These are phyloP conservation scores for Pythium biforme DNA, from an alignment of 352 stramenopile species.

Conservation along the genomic window DNA sequence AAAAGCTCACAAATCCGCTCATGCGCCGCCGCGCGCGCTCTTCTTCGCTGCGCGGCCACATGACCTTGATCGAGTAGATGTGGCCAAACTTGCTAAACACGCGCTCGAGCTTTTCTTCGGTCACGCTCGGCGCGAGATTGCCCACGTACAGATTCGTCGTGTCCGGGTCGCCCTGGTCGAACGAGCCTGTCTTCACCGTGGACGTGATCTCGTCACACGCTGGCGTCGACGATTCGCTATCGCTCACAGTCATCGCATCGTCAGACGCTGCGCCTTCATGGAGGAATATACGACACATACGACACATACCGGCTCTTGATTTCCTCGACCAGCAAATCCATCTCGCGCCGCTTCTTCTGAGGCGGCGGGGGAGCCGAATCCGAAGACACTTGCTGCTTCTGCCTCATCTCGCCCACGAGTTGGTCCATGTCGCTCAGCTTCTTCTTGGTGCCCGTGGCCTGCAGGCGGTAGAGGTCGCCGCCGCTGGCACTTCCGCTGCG, in stretches of 20 bases:
- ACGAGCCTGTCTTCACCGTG: constrained; percentile 61
- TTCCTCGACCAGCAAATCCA: constrained; percentile 89
- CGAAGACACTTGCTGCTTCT: constrained; percentile 31
- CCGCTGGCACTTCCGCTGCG: constrained; percentile 18
- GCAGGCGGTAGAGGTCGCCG: constrained; percentile 21
- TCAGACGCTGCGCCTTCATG: too few species aligned
- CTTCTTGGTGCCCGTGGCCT: constrained; percentile 27
- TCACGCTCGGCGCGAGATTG: constrained; percentile 92
- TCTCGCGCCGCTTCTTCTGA: constrained; percentile 64
- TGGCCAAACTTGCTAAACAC: constrained; percentile 90
- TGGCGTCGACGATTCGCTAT: constrained; percentile 11
- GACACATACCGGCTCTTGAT: constrained; percentile 69
- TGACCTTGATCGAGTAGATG: constrained; percentile 97
- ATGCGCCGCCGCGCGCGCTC: constrained; percentile 89
- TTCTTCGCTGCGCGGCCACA: constrained; percentile 96
- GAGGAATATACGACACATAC: neutral
- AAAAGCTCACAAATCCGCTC: constrained; percentile 96
- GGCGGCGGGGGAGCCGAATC: neutral
- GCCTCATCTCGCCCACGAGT: constrained; percentile 74
- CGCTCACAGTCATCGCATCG: too few species aligned
- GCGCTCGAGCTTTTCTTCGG: constrained; percentile 87
- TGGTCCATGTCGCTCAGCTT: constrained; percentile 65
- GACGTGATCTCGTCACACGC: constrained; percentile 14
- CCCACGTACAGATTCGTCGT: constrained; percentile 95
- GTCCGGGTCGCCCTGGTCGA: constrained; percentile 77